These are phyloP conservation scores for Fusarium abutilonis DNA, from an alignment of 2,329 filamentous ascomycete genomes.

Conservation along the genomic window DNA sequence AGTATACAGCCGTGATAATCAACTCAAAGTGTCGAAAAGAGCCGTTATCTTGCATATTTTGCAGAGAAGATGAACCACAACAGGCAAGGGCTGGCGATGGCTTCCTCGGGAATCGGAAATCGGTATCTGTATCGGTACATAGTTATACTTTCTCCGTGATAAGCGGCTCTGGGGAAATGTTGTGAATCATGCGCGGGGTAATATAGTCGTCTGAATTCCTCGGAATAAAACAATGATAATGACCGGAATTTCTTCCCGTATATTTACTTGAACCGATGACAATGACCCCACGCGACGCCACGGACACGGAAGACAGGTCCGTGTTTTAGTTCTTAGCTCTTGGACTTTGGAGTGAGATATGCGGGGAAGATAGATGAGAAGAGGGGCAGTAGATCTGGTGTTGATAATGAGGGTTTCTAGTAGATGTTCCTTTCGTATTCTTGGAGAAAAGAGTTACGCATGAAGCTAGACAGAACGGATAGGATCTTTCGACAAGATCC, in stretches of 20 bases:
- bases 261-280: conserved; percentile 18
- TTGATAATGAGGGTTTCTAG: not conserved
- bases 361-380: conserved; percentile 22
- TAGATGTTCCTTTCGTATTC: not conserved
- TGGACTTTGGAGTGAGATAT: conserved; percentile 12
- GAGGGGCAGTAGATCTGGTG: conserved; percentile 19
- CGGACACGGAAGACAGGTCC: conserved; percentile 28
- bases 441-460: not conserved
- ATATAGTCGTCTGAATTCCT: not conserved
- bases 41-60: conserved; percentile 12
- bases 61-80: conserved; percentile 7
- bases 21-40: not conserved
- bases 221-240: conserved; percentile 18
- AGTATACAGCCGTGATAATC: too few relatives aligned
- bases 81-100: conserved; percentile 20
- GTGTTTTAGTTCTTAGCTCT: conserved; percentile 25
- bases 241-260: conserved; percentile 34
- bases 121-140: conserved; percentile 21
- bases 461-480: not conserved
- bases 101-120: conserved; percentile 28
- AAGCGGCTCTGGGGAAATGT: not conserved
- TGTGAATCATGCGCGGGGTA: conserved; percentile 4
- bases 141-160: conserved; percentile 2
- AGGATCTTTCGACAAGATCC: not conserved
- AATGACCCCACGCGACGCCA: conserved; percentile 20